Base-by-base conservation (phyloP, 257 asterid genomes). In the Ligustrum vulgare region DNA sequence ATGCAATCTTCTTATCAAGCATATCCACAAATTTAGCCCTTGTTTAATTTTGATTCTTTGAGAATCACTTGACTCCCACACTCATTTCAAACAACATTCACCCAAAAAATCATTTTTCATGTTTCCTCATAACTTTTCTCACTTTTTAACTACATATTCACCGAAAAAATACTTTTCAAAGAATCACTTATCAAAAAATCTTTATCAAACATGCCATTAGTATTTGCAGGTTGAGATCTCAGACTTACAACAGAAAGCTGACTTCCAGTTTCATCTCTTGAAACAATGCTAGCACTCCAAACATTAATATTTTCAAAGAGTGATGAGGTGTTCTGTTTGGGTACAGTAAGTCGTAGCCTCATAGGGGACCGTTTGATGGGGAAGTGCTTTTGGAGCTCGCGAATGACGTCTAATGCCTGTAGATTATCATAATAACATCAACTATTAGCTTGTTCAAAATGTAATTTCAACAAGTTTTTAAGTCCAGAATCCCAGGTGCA, bases 371-470 rank as follows among this genome's bases (percentile, higher is more conserved):
- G 88, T 76, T 91, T 92, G 72, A 94, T 83, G 32, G 99, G 99
- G 70, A 75, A 94, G 64, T 88, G 96, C 85, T 92, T 94, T 78
- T 91, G 97, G 84, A 94, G 97, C 86, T 92, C 96, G 9, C 93
- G 96, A 12, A 94, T 94, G 72, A 92, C 98, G 70, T 92, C 99
- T 78, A 94, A 67, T 64, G 98, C 98, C 99, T 94, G 90, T 54
- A 49, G 73, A 62, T 18, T 1, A 5, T 16, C 63, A 54, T 16
- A n/a, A 54, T 7, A 54, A 18, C 23, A 7, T 54, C 23, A 16
- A 54, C 0, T 54, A 16, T 54, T 54, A 54, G 28, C 49, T 7
- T n/a, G 56, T 45, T 45, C 56, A 45, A 45, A 41, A 45, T 13
- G 56, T 13, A 45, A 13, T 45, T 45, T 45, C 20, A 45, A 45